Base-by-base conservation (phyloP, 2,329 filamentous ascomycete species). In the Aspergillus cejpii region DNA sequence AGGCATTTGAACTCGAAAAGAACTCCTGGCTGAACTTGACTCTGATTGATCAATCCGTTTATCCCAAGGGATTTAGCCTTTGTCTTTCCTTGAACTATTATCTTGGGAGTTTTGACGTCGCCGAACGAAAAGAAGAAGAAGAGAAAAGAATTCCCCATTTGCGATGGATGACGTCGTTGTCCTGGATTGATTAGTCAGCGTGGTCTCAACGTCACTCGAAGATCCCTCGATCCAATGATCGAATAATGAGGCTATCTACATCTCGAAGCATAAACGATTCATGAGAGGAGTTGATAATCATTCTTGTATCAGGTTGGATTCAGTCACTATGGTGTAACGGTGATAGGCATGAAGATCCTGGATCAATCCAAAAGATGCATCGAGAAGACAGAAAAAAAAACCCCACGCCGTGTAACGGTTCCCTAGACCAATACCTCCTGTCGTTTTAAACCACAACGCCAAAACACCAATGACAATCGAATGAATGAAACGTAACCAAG, bases 371-470 rank as follows among this genome's bases (percentile, higher is more conserved):
- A 36, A 28, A 12, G 15, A 34, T 34, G 31, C 31, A 34, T 6
- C 8, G 6, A 17, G 14, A 29, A 29, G 6, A 27, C n/a, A 37
- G 14, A 34, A 33, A 43, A 42, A 27, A 27, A 40, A 34, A 8
- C 23, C 8, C 15, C 31, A 17, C 31, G 14, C 15, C 15, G 14
- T 11, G 15, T 17, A 39, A 52, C 39, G 37, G 45, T 44, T 23
- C 43, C 45, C 39, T 34, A 47, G 45, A 40, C 47, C 49, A 29
- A 23, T 33, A 28, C 24, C 33, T 34, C 37, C 37, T 28, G 43
- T 20, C 29, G 28, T 50, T 55, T 57, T 60, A 40, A 39, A 43
- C 34, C 44, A 29, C 43, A 53, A 55, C 51, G 45, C 54, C 51
- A 45, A 33, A 52, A 26, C 41, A 44, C 44, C 33, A 34, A 39